These are phyloP conservation scores for Lyophyllum atratum DNA, from an alignment of 768 basidiomycete species.

Conservation along the genomic window DNA sequence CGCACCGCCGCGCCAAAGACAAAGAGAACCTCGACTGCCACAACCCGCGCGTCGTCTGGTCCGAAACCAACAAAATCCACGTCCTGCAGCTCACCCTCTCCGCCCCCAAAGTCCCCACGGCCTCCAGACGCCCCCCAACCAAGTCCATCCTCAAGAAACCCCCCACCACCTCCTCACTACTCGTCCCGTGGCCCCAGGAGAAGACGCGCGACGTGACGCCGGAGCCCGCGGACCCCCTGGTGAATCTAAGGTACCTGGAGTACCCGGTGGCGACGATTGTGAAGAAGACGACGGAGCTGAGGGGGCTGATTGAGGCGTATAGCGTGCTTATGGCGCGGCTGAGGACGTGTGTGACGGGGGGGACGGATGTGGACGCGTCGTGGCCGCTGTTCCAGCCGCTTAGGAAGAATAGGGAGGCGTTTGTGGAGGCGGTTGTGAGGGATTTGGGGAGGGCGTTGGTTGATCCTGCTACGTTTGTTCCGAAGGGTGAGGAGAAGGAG, in stretches of 20 bases:
- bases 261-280: conserved; percentile 64
- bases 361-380: conserved; percentile 57
- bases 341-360: conserved; percentile 42
- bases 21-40: conserved; percentile 49
- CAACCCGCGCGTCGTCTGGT: conserved; percentile 48
- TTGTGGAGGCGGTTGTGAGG: conserved; percentile 63
- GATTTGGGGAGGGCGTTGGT: conserved; percentile 68
- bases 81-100: conserved; percentile 30
- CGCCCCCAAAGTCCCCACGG: conserved; percentile 32
- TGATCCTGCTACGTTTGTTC: conserved; percentile 55
- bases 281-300: conserved; percentile 43
- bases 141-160: conserved; percentile 78
- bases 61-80: conserved; percentile 51
- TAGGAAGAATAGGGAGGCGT: conserved; percentile 48
- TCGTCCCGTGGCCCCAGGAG: conserved; percentile 43
- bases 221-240: conserved; percentile 72
- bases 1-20: conserved; percentile 48
- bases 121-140: conserved; percentile 43
- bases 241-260: conserved; percentile 64
- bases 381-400: conserved; percentile 78
- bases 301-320: conserved; percentile 74
- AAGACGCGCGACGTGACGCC: conserved; percentile 67
- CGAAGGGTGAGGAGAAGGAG: too few species aligned
- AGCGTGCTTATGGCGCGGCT: conserved; percentile 68
- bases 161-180: conserved; percentile 24